Conservation (phyloP, 805 yeast species). For the Suhomyces pyralidae region DNA sequence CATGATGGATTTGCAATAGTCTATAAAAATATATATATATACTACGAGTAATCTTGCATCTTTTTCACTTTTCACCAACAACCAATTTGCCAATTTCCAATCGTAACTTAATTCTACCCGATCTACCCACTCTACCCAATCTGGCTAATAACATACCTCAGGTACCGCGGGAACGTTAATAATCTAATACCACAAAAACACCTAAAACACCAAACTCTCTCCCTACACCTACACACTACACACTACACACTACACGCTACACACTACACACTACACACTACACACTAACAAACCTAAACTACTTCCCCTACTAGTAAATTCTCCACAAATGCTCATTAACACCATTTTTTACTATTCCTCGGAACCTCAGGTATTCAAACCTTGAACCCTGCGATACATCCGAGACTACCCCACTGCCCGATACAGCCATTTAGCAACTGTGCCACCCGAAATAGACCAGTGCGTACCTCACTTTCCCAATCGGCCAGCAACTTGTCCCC, state of each 20-base stretch:
- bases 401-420: neutral
- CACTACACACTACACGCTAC: too few relatives aligned
- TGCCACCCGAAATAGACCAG: neutral
- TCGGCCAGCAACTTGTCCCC: neutral
- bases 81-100: too few relatives aligned
- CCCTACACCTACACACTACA: too few relatives aligned
- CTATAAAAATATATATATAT: neutral
- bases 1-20: neutral
- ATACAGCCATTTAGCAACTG: neutral
- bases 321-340: too few relatives aligned
- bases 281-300: too few relatives aligned
- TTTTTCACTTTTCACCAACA: neutral
- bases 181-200: too few relatives aligned
- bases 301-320: too few relatives aligned
- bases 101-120: too few relatives aligned
- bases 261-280: neutral
- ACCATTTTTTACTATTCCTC: too few relatives aligned
- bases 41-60: neutral
- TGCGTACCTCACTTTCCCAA: neutral
- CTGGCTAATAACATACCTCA: neutral
- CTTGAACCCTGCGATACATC: neutral
- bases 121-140: too few relatives aligned
- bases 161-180: neutral
- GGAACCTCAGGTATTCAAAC: neutral
- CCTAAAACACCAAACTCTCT: too few relatives aligned